phyloP scores from a whole-genome alignment of 805 yeast genomes.

The Suhomyces sp. region DNA sequence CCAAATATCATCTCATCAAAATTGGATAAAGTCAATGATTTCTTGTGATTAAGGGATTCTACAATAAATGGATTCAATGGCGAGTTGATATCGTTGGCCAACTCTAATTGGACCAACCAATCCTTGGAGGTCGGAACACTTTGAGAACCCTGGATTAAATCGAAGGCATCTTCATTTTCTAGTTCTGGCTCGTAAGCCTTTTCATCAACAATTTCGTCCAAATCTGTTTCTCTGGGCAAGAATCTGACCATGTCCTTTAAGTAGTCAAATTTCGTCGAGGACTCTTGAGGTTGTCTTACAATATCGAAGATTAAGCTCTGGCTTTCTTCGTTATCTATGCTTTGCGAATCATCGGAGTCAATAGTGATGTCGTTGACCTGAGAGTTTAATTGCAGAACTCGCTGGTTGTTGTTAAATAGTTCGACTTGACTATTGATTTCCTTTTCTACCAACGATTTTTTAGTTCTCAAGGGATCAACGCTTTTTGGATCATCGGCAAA shows the following conservation, averaged over 20 bases:
- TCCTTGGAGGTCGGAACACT: slow-evolving; percentile 50
- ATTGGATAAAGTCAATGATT: slow-evolving; percentile 27
- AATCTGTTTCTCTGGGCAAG: slow-evolving; percentile 27
- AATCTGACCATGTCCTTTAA: slow-evolving; percentile 32
- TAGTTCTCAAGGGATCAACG: slow-evolving; percentile 23
- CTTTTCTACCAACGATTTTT: slow-evolving; percentile 27
- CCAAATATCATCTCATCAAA: slow-evolving; percentile 50
- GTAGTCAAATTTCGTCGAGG: slow-evolving; percentile 27
- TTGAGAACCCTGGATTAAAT: slow-evolving; percentile 39
- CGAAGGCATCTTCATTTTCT: slow-evolving; percentile 32
- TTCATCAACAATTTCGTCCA: slow-evolving; percentile 49
- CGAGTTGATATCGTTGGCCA: slow-evolving; percentile 46
- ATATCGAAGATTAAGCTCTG: slow-evolving; percentile 12
- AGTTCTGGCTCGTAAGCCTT: slow-evolving; percentile 72
- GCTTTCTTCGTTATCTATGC: slow-evolving; percentile 11
- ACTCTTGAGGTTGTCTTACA: slow-evolving; percentile 7
- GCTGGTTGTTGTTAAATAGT: slow-evolving; percentile 18
- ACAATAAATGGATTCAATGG: slow-evolving; percentile 34
- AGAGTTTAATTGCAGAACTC: slow-evolving; percentile 20
- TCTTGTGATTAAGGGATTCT: slow-evolving; percentile 6
- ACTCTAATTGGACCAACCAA: slow-evolving; percentile 63
- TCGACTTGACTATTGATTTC: slow-evolving; percentile 30
- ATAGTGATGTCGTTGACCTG: slow-evolving; percentile 32
- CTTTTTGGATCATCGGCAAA: background rate
- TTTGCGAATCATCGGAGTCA: slow-evolving; percentile 17